Conservation (phyloP, 805 yeast genomes). For the Saccharomycopsis babjevae region DNA sequence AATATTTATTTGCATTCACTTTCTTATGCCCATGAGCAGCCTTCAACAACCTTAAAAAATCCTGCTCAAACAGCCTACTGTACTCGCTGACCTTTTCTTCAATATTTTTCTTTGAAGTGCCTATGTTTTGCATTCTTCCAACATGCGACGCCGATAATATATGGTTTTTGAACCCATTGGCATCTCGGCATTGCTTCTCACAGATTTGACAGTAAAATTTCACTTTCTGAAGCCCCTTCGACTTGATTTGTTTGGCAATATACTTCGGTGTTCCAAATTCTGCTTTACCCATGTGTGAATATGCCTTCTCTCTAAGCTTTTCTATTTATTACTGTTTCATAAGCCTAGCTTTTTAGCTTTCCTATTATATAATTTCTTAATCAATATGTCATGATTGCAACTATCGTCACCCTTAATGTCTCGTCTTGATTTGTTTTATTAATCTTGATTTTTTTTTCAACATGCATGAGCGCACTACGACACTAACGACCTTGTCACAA, state of each 20-base stretch:
- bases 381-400: not conserved
- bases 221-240: conserved; percentile 76
- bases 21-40: conserved; percentile 72
- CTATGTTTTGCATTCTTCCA: conserved; percentile 40
- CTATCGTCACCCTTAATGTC: not conserved
- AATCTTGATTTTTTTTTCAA: not conserved
- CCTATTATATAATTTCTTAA: not conserved
- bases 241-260: conserved; percentile 66
- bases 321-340: no score
- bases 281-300: conserved; percentile 39
- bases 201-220: conserved; percentile 88
- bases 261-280: conserved; percentile 61
- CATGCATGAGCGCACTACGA: conserved; percentile 1
- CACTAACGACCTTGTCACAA: not conserved
- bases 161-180: conserved; percentile 90
- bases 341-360: not conserved
- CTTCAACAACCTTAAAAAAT: conserved; percentile 53
- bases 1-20: conserved; percentile 73
- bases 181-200: conserved; percentile 89
- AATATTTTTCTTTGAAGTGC: conserved; percentile 30
- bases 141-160: conserved; percentile 72
- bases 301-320: not conserved
- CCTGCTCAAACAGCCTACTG: conserved; percentile 48
- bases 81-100: conserved; percentile 38
- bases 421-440: not conserved